Evolutionary conservation across 2,329 filamentous ascomycete species (phyloP).

Genomic region (Teratosphaeria zuluensis): DNA sequence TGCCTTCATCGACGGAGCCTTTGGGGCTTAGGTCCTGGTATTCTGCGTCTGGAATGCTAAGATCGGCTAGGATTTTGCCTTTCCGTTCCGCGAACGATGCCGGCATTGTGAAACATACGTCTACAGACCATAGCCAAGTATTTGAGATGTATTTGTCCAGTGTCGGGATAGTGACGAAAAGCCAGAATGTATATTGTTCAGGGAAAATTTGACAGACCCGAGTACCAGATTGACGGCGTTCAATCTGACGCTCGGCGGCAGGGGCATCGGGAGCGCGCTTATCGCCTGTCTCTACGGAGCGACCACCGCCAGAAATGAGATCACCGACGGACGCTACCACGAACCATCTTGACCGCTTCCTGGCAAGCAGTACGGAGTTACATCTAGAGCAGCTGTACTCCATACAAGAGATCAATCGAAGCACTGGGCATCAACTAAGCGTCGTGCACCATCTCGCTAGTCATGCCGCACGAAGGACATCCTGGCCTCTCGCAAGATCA

Average conservation of each 20-base stretch:
- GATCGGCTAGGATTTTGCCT: conserved; percentile 58
- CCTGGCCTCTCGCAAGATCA: too few relatives aligned
- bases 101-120: conserved; percentile 4
- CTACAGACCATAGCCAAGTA: neutral
- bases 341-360: neutral
- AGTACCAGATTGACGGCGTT: neutral
- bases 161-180: neutral
- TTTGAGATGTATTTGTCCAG: neutral
- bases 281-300: neutral
- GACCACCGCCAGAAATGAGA: neutral
- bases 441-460: neutral
- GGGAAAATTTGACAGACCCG: neutral
- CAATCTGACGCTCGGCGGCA: neutral
- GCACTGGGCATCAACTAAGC: neutral
- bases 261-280: neutral
- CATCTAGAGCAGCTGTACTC: too few relatives aligned
- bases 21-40: conserved; percentile 85
- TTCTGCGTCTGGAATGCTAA: conserved; percentile 56
- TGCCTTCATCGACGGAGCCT: conserved; percentile 71
- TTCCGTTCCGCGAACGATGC: conserved; percentile 48
- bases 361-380: neutral
- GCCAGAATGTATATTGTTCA: too few relatives aligned
- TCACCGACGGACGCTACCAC: neutral
- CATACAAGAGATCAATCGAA: neutral
- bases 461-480: neutral